Conservation (phyloP, 495 filamentous ascomycete genomes). For the Talaromyces stipitatus region DNA sequence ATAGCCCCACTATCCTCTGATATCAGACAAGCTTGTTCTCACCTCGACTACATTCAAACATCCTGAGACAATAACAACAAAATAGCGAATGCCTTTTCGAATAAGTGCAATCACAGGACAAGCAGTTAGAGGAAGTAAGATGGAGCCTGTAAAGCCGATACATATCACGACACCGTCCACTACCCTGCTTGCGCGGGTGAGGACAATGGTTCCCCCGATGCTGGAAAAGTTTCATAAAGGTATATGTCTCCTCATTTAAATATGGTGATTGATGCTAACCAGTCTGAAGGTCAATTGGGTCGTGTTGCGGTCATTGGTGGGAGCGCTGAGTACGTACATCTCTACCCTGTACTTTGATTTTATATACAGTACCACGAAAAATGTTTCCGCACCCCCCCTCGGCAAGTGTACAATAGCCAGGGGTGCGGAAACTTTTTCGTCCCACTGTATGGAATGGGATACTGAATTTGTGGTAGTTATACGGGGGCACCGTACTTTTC, state of each 20-base stretch:
- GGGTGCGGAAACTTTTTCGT: too few relatives aligned
- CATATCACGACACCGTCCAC: slow-evolving; percentile 54
- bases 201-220: slow-evolving; percentile 90
- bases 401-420: too few relatives aligned
- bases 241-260: slow-evolving; percentile 19
- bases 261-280: too few relatives aligned
- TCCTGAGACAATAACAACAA: too few relatives aligned
- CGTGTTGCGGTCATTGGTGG: slow-evolving; percentile 92
- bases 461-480: slow-evolving; percentile 44
- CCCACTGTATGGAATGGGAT: not conserved
- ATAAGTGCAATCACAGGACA: not conserved
- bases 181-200: slow-evolving; percentile 71
- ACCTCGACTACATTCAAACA: not conserved
- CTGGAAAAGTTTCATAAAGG: slow-evolving; percentile 97
- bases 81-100: too few relatives aligned
- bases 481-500: slow-evolving; percentile 98
- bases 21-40: not conserved
- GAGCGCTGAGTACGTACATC: slow-evolving; percentile 61
- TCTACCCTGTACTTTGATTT: not conserved
- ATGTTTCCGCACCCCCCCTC: too few relatives aligned
- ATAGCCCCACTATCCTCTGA: slow-evolving; percentile 10
- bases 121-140: not conserved
- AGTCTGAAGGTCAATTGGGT: slow-evolving; percentile 70
- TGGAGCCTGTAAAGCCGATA: slow-evolving; percentile 25
- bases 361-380: too few relatives aligned